Percentiles rank a stretch among this genome's conserved stretches.
phyloP scores from a whole-genome alignment of 495 filamentous ascomycete genomes.

The Trichoderma virens region DNA sequence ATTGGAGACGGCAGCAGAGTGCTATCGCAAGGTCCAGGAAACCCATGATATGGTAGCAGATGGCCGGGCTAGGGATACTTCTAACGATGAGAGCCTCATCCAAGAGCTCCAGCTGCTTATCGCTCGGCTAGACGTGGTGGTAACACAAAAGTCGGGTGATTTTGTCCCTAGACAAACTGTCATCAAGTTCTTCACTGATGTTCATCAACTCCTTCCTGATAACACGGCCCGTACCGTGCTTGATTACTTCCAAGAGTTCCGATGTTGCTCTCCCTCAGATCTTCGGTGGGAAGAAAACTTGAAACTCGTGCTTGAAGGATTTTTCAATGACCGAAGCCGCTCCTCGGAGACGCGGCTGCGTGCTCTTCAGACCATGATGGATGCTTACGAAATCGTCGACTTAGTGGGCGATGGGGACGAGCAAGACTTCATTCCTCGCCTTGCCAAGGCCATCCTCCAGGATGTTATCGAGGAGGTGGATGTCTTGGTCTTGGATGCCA shows the following conservation, averaged over 20 bases:
- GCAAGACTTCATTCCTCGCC: slow-evolving; percentile 30
- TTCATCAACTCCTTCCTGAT: slow-evolving; percentile 50
- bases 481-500: slow-evolving; percentile 41
- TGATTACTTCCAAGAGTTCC: slow-evolving; percentile 49
- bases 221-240: slow-evolving; percentile 50
- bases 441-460: slow-evolving; percentile 38
- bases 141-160: slow-evolving; percentile 27
- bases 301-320: slow-evolving; percentile 51
- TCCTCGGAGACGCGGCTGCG: slow-evolving; percentile 58
- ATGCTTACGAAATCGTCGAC: slow-evolving; percentile 55
- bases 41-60: slow-evolving; percentile 4
- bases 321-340: slow-evolving; percentile 57
- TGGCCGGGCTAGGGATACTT: slow-evolving; percentile 21
- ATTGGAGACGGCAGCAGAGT: slow-evolving; percentile 37
- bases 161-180: slow-evolving; percentile 54
- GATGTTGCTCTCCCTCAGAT: slow-evolving; percentile 65
- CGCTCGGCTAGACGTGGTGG: slow-evolving; percentile 35
- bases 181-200: slow-evolving; percentile 59
- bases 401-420: slow-evolving; percentile 45
- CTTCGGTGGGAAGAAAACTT: slow-evolving; percentile 58
- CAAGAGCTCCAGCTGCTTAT: slow-evolving; percentile 28
- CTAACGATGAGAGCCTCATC: slow-evolving; percentile 17
- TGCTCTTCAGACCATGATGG: slow-evolving; percentile 59
- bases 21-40: slow-evolving; percentile 29
- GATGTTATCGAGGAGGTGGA: slow-evolving; percentile 50